Evolutionary conservation across 345 rosid genomes (phyloP), one percentile per base, ranked within the genome.

Genomic region (Combretum micranthum): DNA sequence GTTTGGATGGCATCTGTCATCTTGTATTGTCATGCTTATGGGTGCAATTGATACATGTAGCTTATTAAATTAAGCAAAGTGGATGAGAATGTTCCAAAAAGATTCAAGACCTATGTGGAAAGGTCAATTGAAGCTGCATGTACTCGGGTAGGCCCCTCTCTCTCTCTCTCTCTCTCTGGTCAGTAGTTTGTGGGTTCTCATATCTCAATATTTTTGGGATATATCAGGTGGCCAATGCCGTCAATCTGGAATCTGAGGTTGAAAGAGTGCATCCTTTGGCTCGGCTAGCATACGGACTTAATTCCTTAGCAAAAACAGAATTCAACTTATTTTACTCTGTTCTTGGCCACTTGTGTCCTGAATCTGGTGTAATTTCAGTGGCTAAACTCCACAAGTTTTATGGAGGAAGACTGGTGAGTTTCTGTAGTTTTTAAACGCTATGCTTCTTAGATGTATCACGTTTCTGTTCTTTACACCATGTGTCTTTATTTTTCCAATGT

Each of bases 371-470:
- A 70, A 75, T 81, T 44, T 79, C 95, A 22, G 76, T 80, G 57
- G 72, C 72, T 65, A 58, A 71, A 56, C 68, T 92, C 73, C 95
- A 92, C 67, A 83, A 79, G 47, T 80, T 76, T 69, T 92, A 78
- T 70, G 91, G 97, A 76, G 86, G 83, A 84, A 85, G 77, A 80
- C 82, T 92, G 98, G 98, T 92, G 73, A 61, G 91, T 70, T 58
- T 45, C 44, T 42, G 44, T 42, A 44, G n/a, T 51, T 53, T 65
- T 48, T 56, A 56, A 45, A 32, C 23, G 6, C 14, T 51, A n/a
- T 68, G 12, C 57, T 7, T 50, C 15, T 20, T 10, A 20, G 32
- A 20, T 50, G 26, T 50, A 32, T 10, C 10, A 14, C 12, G 53
- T 32, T 15, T 12, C 50, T 22, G 19, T 43, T 44, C 22, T 45